Base-by-base conservation (phyloP, 108 stramenopile genomes). In the Nitzschia sp. region DNA sequence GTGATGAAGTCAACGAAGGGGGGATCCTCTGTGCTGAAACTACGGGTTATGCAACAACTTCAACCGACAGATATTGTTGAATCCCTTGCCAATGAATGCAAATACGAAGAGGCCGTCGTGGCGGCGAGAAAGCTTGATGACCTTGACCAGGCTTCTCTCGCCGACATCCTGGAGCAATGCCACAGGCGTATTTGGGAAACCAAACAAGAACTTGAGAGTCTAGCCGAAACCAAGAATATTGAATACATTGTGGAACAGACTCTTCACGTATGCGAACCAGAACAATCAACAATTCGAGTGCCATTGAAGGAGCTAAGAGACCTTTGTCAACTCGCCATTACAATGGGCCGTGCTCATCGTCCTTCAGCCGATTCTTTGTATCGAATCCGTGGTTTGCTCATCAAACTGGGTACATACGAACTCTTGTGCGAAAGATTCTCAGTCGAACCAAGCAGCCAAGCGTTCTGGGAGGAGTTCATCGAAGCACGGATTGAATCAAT, bases 211-310 rank as follows among this genome's bases (percentile, higher is more conserved):
- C 43, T 63, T 29, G 66, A 73, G 25, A 83, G 95, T 10, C 75
- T 97, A 0, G 95, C 91, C 69, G 89, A 89, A 10, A 79, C 88
- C 22, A 72, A 74, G 29, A 94, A 97, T 60, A 58, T 96, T 25
- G 67, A 63, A 24, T 94, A 97, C 57, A 78, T 98, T 19, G 93
- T 97, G 64, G 48, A 64, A 11, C 9, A 57, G 55, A 65, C 65
- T n/a, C 14, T 65, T 42, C 25, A 25, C 10, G 39, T 70, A 19
- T 65, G 55, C 41, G 58, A 55, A 20, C 15, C 57, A 10, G 24
- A 37, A 12, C 46, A 24, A 11, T 20, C 41, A 19, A 55, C 58
- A n/a, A 21, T 25, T 20, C 51, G 17, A 39, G 19, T 70, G 21
- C 29, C 75, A 3, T 7, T 76, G 26, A 63, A 76, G 8, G 25